Evolutionary conservation across 2,329 filamentous ascomycete species (phyloP), one percentile per base, ranked within the genome.

Genomic region (Colletotrichum sojae): DNA sequence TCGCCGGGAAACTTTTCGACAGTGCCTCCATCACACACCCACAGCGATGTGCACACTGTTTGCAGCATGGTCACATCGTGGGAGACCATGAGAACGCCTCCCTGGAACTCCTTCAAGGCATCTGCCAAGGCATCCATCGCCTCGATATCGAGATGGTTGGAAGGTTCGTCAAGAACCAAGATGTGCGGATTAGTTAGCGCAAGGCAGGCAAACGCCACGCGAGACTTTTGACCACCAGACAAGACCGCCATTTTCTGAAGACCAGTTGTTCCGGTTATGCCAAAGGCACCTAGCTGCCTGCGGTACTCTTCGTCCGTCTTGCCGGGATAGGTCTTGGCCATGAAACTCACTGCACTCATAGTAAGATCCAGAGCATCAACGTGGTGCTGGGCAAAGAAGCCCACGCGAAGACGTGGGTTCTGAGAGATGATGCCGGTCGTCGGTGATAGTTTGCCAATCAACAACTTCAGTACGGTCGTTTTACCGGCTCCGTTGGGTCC

Each of bases 61-160:
- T 97, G 94, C 80, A 99, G 81, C 94, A 99, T 98, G 1, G 96
- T 98, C 62, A 99, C 96, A 79, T 99, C 96, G 92, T 99, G 96
- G 77, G 93, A 97, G 66, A 99, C 96, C 94, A 99, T 98, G 76
- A 99, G 85, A 64, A 99, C 95, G 79, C 96, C 96, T 71, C 96
- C 96, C 83, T 97, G 89, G 83, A 98, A 99, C 72, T 91, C 89
- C 74, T 90, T 88, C 74, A 99, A 85, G 16, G 96, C 96, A 36
- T 92, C 90, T 5, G 94, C 91, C 60, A 99, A 85, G 12, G 96
- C 95, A 80, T 99, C 96, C 96, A 99, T 98, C 72, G 96, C 96
- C 81, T 99, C 96, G 75, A 99, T 98, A 89, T 99, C 96, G 76
- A 99, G 85, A 82, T 99, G 96, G 85, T 99, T 99, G 72, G 94